A percentile compares a stretch with the other conserved stretches of the same genome.
Evolutionary conservation across 1,139 yeast species (phyloP).

Genomic region (Trichomonascaceae sp.): DNA sequence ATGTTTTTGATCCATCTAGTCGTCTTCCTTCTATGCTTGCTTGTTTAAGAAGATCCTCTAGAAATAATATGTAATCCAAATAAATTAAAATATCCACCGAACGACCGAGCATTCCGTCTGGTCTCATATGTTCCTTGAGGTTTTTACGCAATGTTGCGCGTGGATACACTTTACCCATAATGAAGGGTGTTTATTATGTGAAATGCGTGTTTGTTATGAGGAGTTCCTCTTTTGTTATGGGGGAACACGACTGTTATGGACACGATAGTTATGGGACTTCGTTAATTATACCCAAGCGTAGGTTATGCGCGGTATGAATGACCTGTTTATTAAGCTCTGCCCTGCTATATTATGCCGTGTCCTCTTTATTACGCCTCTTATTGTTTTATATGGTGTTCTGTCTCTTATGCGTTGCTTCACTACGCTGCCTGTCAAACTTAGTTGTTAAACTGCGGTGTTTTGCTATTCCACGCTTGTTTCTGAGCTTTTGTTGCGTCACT

Average conservation of each 20-base stretch:
- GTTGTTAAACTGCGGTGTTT: background rate
- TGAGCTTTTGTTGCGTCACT: background rate
- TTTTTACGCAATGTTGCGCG: conserved; percentile 14
- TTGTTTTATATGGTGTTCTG: background rate
- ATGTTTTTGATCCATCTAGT: conserved; percentile 11
- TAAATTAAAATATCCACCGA: conserved; percentile 20
- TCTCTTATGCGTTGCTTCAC: background rate
- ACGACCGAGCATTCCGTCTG: conserved; percentile 9
- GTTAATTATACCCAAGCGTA: too few species aligned
- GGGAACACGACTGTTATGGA: too few species aligned
- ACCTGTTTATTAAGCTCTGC: too few species aligned
- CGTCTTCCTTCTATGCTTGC: conserved; percentile 16
- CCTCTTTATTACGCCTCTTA: too few species aligned
- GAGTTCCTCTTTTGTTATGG: too few species aligned
- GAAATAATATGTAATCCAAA: conserved; percentile 23
- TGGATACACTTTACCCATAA: conserved; percentile 20
- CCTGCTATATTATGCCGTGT: background rate
- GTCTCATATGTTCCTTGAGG: conserved; percentile 10
- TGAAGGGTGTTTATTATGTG: background rate
- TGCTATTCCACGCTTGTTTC: too few species aligned
- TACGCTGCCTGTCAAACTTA: too few species aligned
- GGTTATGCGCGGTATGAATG: too few species aligned
- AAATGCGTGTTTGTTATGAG: background rate
- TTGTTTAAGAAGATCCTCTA: conserved; percentile 17
- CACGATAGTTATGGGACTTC: too few species aligned